phyloP scores from a whole-genome alignment of 768 basidiomycete species.

The Mycena galopus region DNA sequence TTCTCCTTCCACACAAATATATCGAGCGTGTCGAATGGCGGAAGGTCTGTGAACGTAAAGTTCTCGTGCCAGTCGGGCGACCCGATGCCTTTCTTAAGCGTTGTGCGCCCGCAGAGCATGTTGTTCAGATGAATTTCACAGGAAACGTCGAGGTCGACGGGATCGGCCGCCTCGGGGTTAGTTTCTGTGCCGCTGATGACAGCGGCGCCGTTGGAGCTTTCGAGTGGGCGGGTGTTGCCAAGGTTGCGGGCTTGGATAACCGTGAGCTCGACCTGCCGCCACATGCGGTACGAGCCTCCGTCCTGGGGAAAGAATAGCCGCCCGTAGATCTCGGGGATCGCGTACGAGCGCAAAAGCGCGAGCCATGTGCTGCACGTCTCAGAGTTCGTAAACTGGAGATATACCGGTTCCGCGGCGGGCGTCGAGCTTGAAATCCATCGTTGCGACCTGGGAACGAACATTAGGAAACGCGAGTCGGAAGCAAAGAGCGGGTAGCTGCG shows the following conservation, averaged over 20 bases:
- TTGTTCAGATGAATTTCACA: conserved; percentile 85
- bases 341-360: conserved; percentile 83
- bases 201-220: conserved; percentile 41
- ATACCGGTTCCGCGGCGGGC: conserved; percentile 72
- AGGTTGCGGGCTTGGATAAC: conserved; percentile 83
- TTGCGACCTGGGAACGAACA: conserved; percentile 60
- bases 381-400: conserved; percentile 76
- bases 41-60: conserved; percentile 81
- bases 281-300: conserved; percentile 89
- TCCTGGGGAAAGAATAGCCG: conserved; percentile 64
- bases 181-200: conserved; percentile 47
- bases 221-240: conserved; percentile 61
- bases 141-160: conserved; percentile 76
- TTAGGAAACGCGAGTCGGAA: not conserved
- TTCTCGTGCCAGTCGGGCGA: conserved; percentile 87
- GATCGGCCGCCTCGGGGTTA: conserved; percentile 56
- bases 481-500: conserved; percentile 36
- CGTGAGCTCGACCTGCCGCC: conserved; percentile 83
- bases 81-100: conserved; percentile 74
- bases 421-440: conserved; percentile 65
- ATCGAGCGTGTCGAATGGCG: conserved; percentile 80
- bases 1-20: conserved; percentile 80
- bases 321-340: conserved; percentile 85
- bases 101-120: conserved; percentile 78
- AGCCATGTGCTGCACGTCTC: conserved; percentile 83